phyloP scores from a whole-genome alignment of 139 green algal genomes.

The Picochlorum sp. region DNA sequence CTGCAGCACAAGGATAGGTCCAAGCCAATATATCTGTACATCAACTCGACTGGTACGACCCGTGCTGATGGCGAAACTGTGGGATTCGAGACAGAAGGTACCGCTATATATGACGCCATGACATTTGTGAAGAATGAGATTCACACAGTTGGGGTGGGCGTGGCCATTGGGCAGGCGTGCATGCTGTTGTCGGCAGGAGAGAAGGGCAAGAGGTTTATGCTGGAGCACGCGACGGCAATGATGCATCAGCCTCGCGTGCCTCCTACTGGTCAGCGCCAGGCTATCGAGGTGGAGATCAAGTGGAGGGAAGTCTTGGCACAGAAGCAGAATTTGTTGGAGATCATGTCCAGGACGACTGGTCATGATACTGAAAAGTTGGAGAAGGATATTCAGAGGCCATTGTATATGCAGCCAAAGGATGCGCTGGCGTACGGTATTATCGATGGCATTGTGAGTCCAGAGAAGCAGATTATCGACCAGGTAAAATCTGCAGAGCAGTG shows the following conservation, averaged over 20 bases:
- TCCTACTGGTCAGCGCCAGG: slow-evolving; percentile 83
- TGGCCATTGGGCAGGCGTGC: slow-evolving; percentile 67
- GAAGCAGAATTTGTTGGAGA: slow-evolving; percentile 75
- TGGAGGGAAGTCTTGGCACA: slow-evolving; percentile 77
- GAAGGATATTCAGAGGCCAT: slow-evolving; percentile 83
- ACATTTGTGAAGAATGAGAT: slow-evolving; percentile 71
- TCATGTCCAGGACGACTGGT: slow-evolving; percentile 75
- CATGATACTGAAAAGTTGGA: slow-evolving; percentile 88
- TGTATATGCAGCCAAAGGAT: slow-evolving; percentile 90
- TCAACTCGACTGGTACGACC: slow-evolving; percentile 83
- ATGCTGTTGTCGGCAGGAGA: slow-evolving; percentile 71
- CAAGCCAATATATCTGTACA: slow-evolving; percentile 86
- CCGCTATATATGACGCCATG: slow-evolving; percentile 87
- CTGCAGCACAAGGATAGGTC: slow-evolving; percentile 80
- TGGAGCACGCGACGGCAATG: slow-evolving; percentile 88
- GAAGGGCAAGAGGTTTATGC: slow-evolving; percentile 80
- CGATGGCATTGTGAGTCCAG: slow-evolving; percentile 72
- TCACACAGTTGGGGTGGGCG: slow-evolving; percentile 46
- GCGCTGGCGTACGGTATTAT: slow-evolving; percentile 91
- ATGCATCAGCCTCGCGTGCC: slow-evolving; percentile 94
- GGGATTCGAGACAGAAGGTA: slow-evolving; percentile 91
- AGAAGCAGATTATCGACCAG: slow-evolving; percentile 51
- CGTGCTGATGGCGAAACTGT: slow-evolving; percentile 70
- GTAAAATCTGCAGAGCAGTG: slow-evolving; percentile 47
- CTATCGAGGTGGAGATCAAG: slow-evolving; percentile 89